phyloP scores from a whole-genome alignment of 257 asterid species.

The Cruciata laevipes region DNA sequence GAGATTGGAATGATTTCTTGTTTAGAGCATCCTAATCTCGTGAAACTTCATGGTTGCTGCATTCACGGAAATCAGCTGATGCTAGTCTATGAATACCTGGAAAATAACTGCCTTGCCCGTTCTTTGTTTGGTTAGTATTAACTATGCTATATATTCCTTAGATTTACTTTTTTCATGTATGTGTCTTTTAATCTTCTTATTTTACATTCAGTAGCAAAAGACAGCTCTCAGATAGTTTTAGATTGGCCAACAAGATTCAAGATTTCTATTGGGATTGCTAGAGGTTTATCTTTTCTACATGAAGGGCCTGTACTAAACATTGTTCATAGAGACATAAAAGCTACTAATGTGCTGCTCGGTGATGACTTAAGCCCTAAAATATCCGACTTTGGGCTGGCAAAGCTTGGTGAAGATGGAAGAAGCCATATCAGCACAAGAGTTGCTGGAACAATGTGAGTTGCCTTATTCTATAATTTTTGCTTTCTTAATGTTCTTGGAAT shows the following conservation, averaged over 20 bases:
- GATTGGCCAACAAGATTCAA: conserved; percentile 77
- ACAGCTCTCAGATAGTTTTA: conserved; percentile 44
- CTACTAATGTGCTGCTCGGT: conserved; percentile 80
- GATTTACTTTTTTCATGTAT: not conserved
- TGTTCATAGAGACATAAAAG: conserved; percentile 91
- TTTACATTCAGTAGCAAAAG: conserved; percentile 37
- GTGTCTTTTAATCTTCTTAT: not conserved
- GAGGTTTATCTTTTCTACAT: conserved; percentile 81
- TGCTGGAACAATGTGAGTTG: conserved; percentile 83
- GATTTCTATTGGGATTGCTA: conserved; percentile 72
- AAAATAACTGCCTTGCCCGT: conserved; percentile 78
- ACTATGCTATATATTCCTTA: not conserved
- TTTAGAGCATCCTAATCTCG: conserved; percentile 74
- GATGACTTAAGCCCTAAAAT: conserved; percentile 65
- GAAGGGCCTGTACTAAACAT: conserved; percentile 77
- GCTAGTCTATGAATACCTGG: conserved; percentile 77
- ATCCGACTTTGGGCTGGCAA: conserved; percentile 89
- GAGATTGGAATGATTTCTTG: conserved; percentile 89
- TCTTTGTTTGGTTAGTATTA: conserved; percentile 48
- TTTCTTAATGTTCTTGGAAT: not conserved
- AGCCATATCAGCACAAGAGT: conserved; percentile 79
- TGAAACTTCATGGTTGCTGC: conserved; percentile 79
- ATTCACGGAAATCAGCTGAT: conserved; percentile 76
- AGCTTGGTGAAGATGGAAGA: conserved; percentile 75
- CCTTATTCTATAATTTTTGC: not conserved